These are phyloP conservation scores for Termitomyces sp. DNA, from an alignment of 768 basidiomycete genomes.

Conservation along the genomic window DNA sequence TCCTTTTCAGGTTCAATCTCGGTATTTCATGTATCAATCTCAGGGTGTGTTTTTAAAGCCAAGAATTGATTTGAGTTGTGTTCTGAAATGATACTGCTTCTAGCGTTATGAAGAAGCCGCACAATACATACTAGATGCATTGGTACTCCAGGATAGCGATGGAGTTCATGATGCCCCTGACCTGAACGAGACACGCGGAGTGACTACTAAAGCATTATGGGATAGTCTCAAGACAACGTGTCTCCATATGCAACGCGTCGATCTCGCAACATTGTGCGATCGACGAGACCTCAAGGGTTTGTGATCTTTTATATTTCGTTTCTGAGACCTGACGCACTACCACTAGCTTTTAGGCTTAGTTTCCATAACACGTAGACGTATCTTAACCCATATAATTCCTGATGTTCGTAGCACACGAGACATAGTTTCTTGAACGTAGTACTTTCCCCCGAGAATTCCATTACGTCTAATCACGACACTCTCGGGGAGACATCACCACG, in stretches of 20 bases:
- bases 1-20: conserved; percentile 74
- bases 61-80: not conserved
- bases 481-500: not conserved
- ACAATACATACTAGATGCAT: conserved; percentile 81
- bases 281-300: conserved; percentile 60
- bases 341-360: conserved; percentile 24
- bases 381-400: not conserved
- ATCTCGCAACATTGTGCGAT: conserved; percentile 73
- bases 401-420: not conserved
- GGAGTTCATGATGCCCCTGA: conserved; percentile 44
- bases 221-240: conserved; percentile 82
- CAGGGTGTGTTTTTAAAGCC: conserved; percentile 40
- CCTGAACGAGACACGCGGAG: conserved; percentile 52
- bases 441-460: not conserved
- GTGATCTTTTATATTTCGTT: conserved; percentile 5
- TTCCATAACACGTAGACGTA: conserved; percentile 17
- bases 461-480: not conserved
- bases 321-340: not conserved
- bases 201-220: conserved; percentile 80
- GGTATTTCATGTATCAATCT: conserved; percentile 92
- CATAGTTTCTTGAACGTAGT: not conserved
- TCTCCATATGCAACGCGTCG: conserved; percentile 71
- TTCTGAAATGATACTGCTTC: not conserved
- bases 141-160: conserved; percentile 85
- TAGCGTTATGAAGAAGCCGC: conserved; percentile 86